phyloP scores from a whole-genome alignment of 2,329 filamentous ascomycete genomes.

The Ophidiomyces ophidiicola region DNA sequence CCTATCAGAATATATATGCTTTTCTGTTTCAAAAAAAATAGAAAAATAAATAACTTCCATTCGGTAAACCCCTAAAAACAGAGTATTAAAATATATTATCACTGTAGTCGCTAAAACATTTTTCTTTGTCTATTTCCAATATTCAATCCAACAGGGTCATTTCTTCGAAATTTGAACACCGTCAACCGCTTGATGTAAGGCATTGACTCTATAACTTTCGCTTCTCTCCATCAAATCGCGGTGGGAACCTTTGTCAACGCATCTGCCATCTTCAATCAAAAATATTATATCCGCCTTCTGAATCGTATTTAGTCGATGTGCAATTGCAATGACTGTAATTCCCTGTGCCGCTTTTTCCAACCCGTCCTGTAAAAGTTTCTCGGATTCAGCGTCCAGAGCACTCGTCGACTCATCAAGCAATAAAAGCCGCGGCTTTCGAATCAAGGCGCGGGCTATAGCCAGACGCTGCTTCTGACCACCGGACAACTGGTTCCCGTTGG shows the following conservation, averaged over 20 bases:
- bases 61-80: too few species aligned
- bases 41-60: too few species aligned
- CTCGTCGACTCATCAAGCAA: constrained; percentile 46
- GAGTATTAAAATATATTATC: too few species aligned
- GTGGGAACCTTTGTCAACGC: constrained; percentile 52
- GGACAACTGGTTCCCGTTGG: constrained; percentile 47
- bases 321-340: constrained; percentile 56
- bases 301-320: constrained; percentile 60
- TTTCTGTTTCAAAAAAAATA: too few species aligned
- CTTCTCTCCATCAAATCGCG: constrained; percentile 43
- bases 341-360: constrained; percentile 47
- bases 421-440: constrained; percentile 38
- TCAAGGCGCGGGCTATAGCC: constrained; percentile 41
- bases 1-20: too few species aligned
- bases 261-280: constrained; percentile 56
- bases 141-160: too few species aligned
- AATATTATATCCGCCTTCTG: constrained; percentile 70
- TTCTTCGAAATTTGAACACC: too few species aligned
- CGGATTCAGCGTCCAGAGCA: constrained; percentile 51
- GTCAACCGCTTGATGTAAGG: constrained; percentile 27
- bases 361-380: constrained; percentile 52
- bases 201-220: constrained; percentile 31
- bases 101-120: too few species aligned
- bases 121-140: too few species aligned
- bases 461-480: constrained; percentile 44